Evolutionary conservation across 345 rosid genomes (phyloP).

Genomic region (Eucalyptus regnans): DNA sequence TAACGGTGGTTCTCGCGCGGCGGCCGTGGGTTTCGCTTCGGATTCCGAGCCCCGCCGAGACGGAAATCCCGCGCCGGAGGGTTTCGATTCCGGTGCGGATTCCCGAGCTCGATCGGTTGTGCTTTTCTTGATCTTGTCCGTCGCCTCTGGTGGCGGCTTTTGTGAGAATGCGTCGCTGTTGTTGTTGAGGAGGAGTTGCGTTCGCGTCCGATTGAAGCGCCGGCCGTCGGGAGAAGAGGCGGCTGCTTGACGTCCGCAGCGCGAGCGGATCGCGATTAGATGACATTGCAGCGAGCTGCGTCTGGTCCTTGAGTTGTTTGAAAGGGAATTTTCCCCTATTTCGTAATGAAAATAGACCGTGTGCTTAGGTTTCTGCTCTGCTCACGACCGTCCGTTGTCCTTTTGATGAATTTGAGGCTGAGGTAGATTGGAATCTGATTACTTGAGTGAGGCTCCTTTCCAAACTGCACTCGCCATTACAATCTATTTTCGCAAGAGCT

Average conservation of each 20-base stretch:
- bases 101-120: neutral
- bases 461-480: neutral
- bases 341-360: neutral
- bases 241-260: neutral
- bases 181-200: neutral
- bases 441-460: neutral
- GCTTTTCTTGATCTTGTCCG: neutral
- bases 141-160: neutral
- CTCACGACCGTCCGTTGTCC: neutral
- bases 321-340: neutral
- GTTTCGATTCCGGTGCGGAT: neutral
- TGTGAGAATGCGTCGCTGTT: neutral
- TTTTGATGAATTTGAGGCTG: neutral
- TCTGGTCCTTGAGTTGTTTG: neutral
- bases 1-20: neutral
- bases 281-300: neutral
- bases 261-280: neutral
- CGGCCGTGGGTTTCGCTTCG: neutral
- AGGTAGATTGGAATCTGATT: neutral
- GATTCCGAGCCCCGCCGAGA: neutral
- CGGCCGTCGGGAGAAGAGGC: neutral
- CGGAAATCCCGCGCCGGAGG: neutral
- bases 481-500: neutral
- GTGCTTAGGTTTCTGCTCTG: neutral
- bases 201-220: neutral